Base-by-base conservation (phyloP, 306 rosid genomes). In the Citrullus mucosospermus region DNA sequence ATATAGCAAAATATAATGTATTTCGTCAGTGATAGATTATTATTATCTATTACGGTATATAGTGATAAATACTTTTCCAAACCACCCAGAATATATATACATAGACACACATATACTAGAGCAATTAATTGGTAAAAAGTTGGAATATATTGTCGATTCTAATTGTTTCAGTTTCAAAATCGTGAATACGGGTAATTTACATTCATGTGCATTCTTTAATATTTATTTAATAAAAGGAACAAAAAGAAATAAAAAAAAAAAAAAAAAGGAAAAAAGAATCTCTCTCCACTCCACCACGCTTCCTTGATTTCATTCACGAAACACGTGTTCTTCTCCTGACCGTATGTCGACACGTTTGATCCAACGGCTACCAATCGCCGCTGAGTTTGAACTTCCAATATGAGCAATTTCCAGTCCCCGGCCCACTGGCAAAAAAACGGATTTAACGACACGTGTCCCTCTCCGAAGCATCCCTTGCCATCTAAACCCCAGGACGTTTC, bases 371-470 rank as follows among this genome's bases (percentile, higher is more conserved):
- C 82, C 77, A 60, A 68, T 75, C 70, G 76, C 85, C 71, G 73
- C 59, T 1, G 78, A 2, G 30, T 7, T 78, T 12, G 60, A 56
- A 4, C 55, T 78, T 2, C 96, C 98, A 53, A 93, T 86, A 82
- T 93, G 86, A 66, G 97, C 98, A 62, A 93, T 91, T 81, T 91
- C 97, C 86, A 93, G 85, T 11, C 98, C 98, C 38, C 75, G 86
- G 2, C 96, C 97, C 34, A 93, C 92, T 4, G 98, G 98, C 44
- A 91, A 86, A 56, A 89, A 87, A 75, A 88, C 92, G 0, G 97
- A 61, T 80, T 96, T 86, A 10, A 93, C 96, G 18, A 93, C 88
- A 39, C 96, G 90, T 66, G 93, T 87, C 60, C 96, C 98, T 6
- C 78, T 86, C 59, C 83, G 85, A 10, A 93, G 85, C 70, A 83